Conservation (phyloP, 768 basidiomycete species). For the Hydnomerulius pinastri region DNA sequence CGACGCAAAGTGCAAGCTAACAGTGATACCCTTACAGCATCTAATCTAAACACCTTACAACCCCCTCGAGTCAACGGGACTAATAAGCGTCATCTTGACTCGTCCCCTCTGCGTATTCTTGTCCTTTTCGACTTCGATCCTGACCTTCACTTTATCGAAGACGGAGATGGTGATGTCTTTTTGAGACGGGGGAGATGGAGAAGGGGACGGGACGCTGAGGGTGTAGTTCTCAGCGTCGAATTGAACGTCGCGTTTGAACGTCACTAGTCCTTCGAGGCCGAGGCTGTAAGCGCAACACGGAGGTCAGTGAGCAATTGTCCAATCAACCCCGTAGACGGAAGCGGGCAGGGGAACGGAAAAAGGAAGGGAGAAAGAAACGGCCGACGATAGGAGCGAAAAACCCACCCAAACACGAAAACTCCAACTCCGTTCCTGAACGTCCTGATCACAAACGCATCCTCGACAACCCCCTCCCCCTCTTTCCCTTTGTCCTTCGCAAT, state of each 20-base stretch:
- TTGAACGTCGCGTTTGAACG: slow-evolving; percentile 85
- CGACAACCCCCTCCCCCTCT: slow-evolving; percentile 47
- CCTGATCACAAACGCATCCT: slow-evolving; percentile 92
- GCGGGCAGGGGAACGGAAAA: neutral
- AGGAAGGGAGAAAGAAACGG: no score
- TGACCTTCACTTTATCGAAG: slow-evolving; percentile 92
- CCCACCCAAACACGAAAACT: slow-evolving; percentile 95
- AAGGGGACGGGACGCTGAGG: slow-evolving; percentile 61
- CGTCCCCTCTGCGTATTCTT: slow-evolving; percentile 89
- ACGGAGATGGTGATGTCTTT: slow-evolving; percentile 70
- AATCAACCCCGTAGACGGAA: neutral
- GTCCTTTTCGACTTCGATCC: slow-evolving; percentile 92
- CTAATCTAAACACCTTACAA: slow-evolving; percentile 41
- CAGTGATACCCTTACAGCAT: no score
- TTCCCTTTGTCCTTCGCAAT: slow-evolving; percentile 34
- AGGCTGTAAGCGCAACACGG: slow-evolving; percentile 52
- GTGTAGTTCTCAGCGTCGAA: slow-evolving; percentile 93
- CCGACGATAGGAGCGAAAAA: slow-evolving; percentile 9
- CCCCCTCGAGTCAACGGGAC: slow-evolving; percentile 58
- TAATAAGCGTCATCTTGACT: slow-evolving; percentile 79
- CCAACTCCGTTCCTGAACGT: slow-evolving; percentile 93
- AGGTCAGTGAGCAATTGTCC: neutral
- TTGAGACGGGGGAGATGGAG: slow-evolving; percentile 23
- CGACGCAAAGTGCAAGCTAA: no score
- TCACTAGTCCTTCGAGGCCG: slow-evolving; percentile 92